These are phyloP conservation scores for Yamadazyma kitorensis DNA, from an alignment of 805 yeast species.

Conservation along the genomic window DNA sequence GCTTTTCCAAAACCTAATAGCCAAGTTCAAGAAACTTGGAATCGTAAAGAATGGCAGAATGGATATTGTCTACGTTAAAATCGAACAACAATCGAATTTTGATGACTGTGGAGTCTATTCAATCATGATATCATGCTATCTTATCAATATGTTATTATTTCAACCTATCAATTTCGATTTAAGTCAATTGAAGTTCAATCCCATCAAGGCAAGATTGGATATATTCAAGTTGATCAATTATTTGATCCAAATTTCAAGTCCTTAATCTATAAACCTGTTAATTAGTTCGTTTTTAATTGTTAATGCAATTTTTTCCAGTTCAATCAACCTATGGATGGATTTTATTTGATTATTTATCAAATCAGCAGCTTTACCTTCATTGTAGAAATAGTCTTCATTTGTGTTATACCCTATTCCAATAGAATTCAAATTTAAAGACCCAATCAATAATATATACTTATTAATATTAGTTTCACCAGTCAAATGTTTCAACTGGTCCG, in stretches of 20 bases:
- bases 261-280: constrained; percentile 4
- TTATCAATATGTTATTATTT: constrained; percentile 24
- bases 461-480: constrained; percentile 5
- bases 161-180: constrained; percentile 38
- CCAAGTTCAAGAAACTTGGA: constrained; percentile 21
- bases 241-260: constrained; percentile 1
- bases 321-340: constrained; percentile 1
- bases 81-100: constrained; percentile 64
- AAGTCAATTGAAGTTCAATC: constrained; percentile 40
- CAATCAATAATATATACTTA: constrained; percentile 10
- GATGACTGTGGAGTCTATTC: constrained; percentile 62
- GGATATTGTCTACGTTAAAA: constrained; percentile 18
- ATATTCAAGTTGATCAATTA: constrained; percentile 24
- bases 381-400: constrained; percentile 8
- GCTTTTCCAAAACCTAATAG: constrained; percentile 21
- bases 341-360: constrained; percentile 1
- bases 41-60: constrained; percentile 15
- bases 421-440: constrained; percentile 7
- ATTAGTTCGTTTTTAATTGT: constrained; percentile 10
- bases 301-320: constrained; percentile 7
- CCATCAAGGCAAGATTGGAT: constrained; percentile 47
- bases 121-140: constrained; percentile 38
- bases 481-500: constrained; percentile 2
- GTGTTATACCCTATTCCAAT: constrained; percentile 14
- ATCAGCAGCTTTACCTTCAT: neutral